Percentiles rank a stretch among this genome's conserved stretches.
Evolutionary conservation across 768 basidiomycete genomes (phyloP).

Genomic region (Gyrodon lividus): DNA sequence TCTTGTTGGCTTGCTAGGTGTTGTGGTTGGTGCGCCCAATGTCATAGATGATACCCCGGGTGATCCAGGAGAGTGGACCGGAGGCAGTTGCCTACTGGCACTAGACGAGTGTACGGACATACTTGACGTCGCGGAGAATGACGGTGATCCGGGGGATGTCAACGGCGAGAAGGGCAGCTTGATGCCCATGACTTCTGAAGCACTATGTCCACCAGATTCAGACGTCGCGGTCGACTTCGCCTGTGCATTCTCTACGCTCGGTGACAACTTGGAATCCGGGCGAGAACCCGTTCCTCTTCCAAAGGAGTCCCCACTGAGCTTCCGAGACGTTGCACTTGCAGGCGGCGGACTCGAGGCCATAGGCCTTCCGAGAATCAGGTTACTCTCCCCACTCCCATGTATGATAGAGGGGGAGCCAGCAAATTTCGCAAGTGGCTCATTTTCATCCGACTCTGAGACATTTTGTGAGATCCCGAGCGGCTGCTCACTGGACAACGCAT

Average conservation of each 20-base stretch:
- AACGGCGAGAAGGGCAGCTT: constrained; percentile 32
- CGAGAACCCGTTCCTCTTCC: constrained; percentile 30
- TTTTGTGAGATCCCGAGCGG: constrained; percentile 9
- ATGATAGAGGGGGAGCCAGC: constrained; percentile 19
- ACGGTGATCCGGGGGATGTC: constrained; percentile 30
- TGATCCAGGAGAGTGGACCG: constrained; percentile 17
- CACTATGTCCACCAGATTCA: constrained; percentile 7
- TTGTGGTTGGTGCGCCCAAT: not conserved
- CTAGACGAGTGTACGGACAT: constrained; percentile 19
- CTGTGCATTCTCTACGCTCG: constrained; percentile 20
- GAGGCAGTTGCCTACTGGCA: constrained; percentile 13
- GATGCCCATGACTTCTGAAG: constrained; percentile 28
- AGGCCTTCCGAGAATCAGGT: constrained; percentile 15
- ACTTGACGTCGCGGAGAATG: constrained; percentile 32
- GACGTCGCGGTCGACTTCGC: constrained; percentile 22
- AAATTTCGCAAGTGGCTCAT: constrained; percentile 20
- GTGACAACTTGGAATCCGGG: constrained; percentile 40
- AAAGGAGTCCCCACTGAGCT: constrained; percentile 38
- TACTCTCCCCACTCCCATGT: constrained; percentile 16
- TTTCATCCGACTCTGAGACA: constrained; percentile 27
- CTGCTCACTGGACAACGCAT: constrained; percentile 19
- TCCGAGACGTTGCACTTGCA: constrained; percentile 23
- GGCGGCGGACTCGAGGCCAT: constrained; percentile 28
- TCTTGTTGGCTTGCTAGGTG: constrained; percentile 15
- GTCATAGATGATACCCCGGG: constrained; percentile 1